These are phyloP conservation scores for Penicillium sp. DNA, from an alignment of 2,329 filamentous ascomycete genomes.

Conservation along the genomic window DNA sequence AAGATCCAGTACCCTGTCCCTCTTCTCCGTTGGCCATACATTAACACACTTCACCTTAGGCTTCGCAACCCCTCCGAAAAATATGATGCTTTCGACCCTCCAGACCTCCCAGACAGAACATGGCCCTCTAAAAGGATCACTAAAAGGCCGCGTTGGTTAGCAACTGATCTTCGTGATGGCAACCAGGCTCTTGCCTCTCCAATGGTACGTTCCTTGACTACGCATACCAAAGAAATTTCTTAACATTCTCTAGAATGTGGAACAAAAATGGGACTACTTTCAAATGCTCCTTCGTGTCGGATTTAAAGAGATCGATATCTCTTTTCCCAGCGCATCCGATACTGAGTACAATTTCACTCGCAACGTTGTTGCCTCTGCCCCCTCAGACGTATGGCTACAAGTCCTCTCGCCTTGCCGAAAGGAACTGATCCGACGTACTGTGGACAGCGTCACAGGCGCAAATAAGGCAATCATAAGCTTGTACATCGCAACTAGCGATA, in stretches of 20 bases:
- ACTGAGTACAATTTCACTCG: constrained; percentile 96
- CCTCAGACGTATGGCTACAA: constrained; percentile 88
- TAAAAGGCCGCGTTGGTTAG: constrained; percentile 87
- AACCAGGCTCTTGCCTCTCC: constrained; percentile 92
- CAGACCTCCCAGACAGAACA: constrained; percentile 55
- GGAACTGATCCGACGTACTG: constrained; percentile 85
- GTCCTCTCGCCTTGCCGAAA: constrained; percentile 89
- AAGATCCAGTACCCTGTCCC: neutral
- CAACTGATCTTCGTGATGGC: constrained; percentile 84
- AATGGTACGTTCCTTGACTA: constrained; percentile 64
- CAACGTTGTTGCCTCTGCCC: constrained; percentile 75
- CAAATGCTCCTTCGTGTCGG: constrained; percentile 88
- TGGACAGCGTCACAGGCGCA: constrained; percentile 82
- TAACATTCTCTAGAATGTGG: constrained; percentile 66
- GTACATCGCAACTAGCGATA: constrained; percentile 93
- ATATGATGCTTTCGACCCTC: constrained; percentile 48
- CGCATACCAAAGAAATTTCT: constrained; percentile 22
- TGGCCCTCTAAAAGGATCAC: constrained; percentile 82
- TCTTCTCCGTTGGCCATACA: neutral
- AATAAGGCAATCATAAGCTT: constrained; percentile 96
- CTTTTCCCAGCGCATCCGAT: constrained; percentile 90
- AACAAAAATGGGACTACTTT: constrained; percentile 95
- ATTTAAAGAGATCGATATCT: constrained; percentile 97
- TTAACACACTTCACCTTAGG: constrained; percentile 26
- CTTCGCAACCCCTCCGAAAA: constrained; percentile 52